These are phyloP conservation scores for Linderniella brevidens DNA, from an alignment of 257 asterid species.

Conservation along the genomic window DNA sequence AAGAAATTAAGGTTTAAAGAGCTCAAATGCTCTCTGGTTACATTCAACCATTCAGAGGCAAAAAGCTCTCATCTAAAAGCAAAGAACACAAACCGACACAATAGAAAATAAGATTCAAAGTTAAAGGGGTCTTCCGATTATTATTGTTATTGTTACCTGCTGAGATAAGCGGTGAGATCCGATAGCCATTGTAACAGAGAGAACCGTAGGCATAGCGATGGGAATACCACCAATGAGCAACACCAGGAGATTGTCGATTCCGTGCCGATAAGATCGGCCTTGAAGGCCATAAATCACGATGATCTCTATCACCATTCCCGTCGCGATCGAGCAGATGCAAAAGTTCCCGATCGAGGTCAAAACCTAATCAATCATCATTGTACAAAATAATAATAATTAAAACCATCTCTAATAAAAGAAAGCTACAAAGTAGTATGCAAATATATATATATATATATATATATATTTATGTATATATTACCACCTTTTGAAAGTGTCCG, in stretches of 20 bases:
- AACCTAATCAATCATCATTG: slow-evolving; percentile 19
- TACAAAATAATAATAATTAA: too few relatives aligned
- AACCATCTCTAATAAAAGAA: not conserved
- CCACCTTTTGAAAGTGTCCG: slow-evolving; percentile 39
- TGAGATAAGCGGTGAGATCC: slow-evolving; percentile 67
- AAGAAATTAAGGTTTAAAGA: too few relatives aligned
- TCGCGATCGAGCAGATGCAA: slow-evolving; percentile 62
- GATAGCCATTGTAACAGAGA: slow-evolving; percentile 74
- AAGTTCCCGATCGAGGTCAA: slow-evolving; percentile 76
- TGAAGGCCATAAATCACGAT: slow-evolving; percentile 48
- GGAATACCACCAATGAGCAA: slow-evolving; percentile 69
- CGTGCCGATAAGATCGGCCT: slow-evolving; percentile 34
- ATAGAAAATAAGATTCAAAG: too few relatives aligned
- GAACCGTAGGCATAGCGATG: slow-evolving; percentile 78
- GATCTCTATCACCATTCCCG: slow-evolving; percentile 47
- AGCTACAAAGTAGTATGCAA: not conserved
- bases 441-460: too few relatives aligned
- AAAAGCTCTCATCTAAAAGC: too few relatives aligned
- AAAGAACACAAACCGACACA: too few relatives aligned
- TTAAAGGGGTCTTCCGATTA: too few relatives aligned
- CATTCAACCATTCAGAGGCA: too few relatives aligned
- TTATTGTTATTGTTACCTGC: slow-evolving; percentile 12
- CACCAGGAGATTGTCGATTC: slow-evolving; percentile 50
- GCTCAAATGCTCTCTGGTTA: too few relatives aligned
- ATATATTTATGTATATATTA: too few relatives aligned